Evolutionary conservation across 495 filamentous ascomycete species (phyloP), one percentile per base, ranked within the genome.

Genomic region (Astrothelium macrocarpum): DNA sequence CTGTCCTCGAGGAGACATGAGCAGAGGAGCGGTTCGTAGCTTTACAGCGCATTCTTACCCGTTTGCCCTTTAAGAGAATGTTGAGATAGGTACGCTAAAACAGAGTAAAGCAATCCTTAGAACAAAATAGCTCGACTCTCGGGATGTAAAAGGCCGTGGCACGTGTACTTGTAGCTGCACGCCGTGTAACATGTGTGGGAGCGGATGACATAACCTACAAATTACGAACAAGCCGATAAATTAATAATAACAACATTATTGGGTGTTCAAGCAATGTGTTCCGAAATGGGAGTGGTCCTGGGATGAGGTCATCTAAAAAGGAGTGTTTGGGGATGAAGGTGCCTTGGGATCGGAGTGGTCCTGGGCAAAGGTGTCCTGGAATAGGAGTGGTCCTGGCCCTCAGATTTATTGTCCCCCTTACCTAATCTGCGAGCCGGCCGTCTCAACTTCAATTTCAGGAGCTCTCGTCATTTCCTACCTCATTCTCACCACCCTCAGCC

Each of bases 391-490:
- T 39, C 16, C 36, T 39, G 16, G 36, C 16, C 36, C 36, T 39
- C 36, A 39, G 36, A 39, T 39, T 39, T 39, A 39, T 39, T 39
- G 36, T 39, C 16, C 36, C 36, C 16, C 7, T 39, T 39, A 39
- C 36, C 36, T 39, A 39, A 39, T 39, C 36, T 39, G 36, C 36
- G 36, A 39, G 36, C 16, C 36, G 36, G 43, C 49, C 49, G 49
- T 56, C 49, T 56, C 49, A 56, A 56, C 49, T 56, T 56, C 29
- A 56, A 56, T 56, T 56, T 56, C 49, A 56, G 49, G 49, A 56
- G 49, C 49, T 56, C 49, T 56, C 25, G 49, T 56, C 49, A 56
- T 56, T 56, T 56, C 49, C 49, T 25, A 56, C 25, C 25, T 10
- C 29, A 29, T 29, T 2, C 49, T 28, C 49, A 56, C 49, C 49